Evolutionary conservation across 768 basidiomycete genomes (phyloP), one percentile per base, ranked within the genome.

Genomic region (Chalciporus pseudorubinellus): DNA sequence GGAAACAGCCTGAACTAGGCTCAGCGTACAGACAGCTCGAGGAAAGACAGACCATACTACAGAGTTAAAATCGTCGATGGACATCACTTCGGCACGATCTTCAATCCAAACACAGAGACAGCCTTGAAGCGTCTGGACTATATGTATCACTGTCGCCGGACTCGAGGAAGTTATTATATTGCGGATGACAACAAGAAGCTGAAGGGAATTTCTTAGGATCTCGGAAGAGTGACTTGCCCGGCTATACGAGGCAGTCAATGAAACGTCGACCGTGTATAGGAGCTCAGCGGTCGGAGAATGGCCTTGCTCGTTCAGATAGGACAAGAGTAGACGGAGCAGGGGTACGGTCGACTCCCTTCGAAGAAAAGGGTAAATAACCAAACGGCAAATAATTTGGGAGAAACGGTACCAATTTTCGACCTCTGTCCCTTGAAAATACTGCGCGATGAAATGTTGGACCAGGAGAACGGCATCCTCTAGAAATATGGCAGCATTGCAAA

Each of bases 91-190:
- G 0, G 56, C 39, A 33, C 71, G 71, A 51, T 85, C 84, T 39
- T 70, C 71, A 19, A 85, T 75, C 85, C 84, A 86, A 26, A 66
- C 56, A 47, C 68, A 70, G 5, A 84, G 56, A 19, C 78, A 64
- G 29, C 69, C 60, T 20, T 72, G 70, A 22, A 80, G 63, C 11
- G 52, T 52, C 14, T 57, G 57, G 9, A 83, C 54, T n/a, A 77
- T 59, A 11, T 57, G 57, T 7, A 76, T 58, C 10, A 75, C 66
- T 19, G 67, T 55, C 0, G 47, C 44, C 4, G 66, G 58, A 1
- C 69, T 55, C 16, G 62, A 56, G 6, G 63, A 65, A 4, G 52
- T 38, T 38, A 81, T 62, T 19, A 74, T 43, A 21, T 62, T 55
- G 45, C 70, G 72, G 18, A 78, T 47, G 19, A 55, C 54, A 40